A percentile compares a stretch with the other conserved stretches of the same genome.
Evolutionary conservation across 805 yeast genomes (phyloP).

Genomic region (Clavispora carvajalis): DNA sequence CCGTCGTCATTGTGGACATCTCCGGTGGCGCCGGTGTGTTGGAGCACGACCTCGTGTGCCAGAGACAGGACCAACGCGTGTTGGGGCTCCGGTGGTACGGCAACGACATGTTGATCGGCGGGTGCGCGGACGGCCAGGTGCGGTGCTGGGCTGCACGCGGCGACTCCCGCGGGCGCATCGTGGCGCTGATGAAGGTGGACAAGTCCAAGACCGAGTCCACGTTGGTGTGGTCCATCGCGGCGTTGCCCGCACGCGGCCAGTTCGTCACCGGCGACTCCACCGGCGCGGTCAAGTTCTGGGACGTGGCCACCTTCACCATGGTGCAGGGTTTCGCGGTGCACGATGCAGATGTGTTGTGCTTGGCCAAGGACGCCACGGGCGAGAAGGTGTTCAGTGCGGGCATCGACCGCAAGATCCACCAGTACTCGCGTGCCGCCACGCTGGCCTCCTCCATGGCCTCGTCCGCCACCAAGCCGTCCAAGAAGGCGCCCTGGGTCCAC

Average conservation of each 20-base stretch:
- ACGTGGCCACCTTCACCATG: slow-evolving; percentile 66
- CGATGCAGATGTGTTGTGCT: slow-evolving; percentile 83
- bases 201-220: slow-evolving; percentile 82
- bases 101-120: slow-evolving; percentile 69
- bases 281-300: slow-evolving; percentile 93
- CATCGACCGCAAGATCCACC: slow-evolving; percentile 85
- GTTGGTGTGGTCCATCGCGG: slow-evolving; percentile 80
- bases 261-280: slow-evolving; percentile 96
- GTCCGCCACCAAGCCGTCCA: slow-evolving; percentile 11
- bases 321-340: slow-evolving; percentile 79
- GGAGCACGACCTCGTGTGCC: slow-evolving; percentile 70
- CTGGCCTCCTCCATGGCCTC: background rate
- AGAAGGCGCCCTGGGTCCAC: slow-evolving; percentile 62
- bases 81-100: slow-evolving; percentile 73
- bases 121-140: slow-evolving; percentile 91
- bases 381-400: slow-evolving; percentile 80
- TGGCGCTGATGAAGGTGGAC: slow-evolving; percentile 87
- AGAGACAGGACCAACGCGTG: slow-evolving; percentile 79
- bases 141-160: slow-evolving; percentile 63
- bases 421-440: slow-evolving; percentile 47
- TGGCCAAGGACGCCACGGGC: slow-evolving; percentile 56
- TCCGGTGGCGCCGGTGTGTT: slow-evolving; percentile 80
- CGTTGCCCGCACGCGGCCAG: slow-evolving; percentile 59
- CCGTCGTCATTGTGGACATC: slow-evolving; percentile 78
- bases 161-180: slow-evolving; percentile 58